These are phyloP conservation scores for Penicillium sp. DNA, from an alignment of 2,329 filamentous ascomycete species.

Conservation along the genomic window DNA sequence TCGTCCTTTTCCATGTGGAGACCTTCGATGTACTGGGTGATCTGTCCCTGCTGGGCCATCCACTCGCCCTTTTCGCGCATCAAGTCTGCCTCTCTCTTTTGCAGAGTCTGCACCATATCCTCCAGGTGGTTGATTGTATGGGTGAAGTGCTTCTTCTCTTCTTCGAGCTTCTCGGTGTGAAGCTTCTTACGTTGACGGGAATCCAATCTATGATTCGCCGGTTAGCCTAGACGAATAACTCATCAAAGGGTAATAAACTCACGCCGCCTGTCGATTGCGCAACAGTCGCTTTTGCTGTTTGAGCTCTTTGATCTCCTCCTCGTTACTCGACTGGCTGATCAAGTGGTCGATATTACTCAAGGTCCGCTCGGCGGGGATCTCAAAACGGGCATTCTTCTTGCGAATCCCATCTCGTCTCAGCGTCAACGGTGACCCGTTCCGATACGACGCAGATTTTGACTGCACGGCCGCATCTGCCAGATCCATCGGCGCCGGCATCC, in stretches of 20 bases:
- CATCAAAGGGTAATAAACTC: conserved; percentile 43
- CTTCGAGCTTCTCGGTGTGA: conserved; percentile 92
- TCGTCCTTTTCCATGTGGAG: conserved; percentile 86
- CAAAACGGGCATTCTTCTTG: conserved; percentile 98
- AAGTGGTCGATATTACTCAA: conserved; percentile 91
- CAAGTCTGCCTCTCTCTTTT: conserved; percentile 53
- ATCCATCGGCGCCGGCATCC: conserved; percentile 47
- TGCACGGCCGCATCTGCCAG: conserved; percentile 49
- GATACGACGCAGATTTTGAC: conserved; percentile 61
- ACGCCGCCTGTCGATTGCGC: conserved; percentile 95
- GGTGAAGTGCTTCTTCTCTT: conserved; percentile 91
- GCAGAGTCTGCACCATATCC: conserved; percentile 66
- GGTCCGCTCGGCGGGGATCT: conserved; percentile 90
- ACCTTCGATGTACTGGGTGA: conserved; percentile 68
- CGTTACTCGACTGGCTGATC: conserved; percentile 73
- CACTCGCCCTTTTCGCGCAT: conserved; percentile 58
- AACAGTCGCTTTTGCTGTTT: conserved; percentile 97
- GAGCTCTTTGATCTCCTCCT: conserved; percentile 92
- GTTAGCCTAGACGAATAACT: background rate
- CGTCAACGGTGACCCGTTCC: conserved; percentile 68
- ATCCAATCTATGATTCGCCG: conserved; percentile 62
- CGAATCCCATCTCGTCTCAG: conserved; percentile 80
- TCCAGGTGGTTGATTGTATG: conserved; percentile 72
- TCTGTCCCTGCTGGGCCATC: conserved; percentile 67
- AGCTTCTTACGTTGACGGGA: conserved; percentile 97